These are phyloP conservation scores for Flaveria ramosissima DNA, from an alignment of 129 eudicot genomes.

Conservation along the genomic window DNA sequence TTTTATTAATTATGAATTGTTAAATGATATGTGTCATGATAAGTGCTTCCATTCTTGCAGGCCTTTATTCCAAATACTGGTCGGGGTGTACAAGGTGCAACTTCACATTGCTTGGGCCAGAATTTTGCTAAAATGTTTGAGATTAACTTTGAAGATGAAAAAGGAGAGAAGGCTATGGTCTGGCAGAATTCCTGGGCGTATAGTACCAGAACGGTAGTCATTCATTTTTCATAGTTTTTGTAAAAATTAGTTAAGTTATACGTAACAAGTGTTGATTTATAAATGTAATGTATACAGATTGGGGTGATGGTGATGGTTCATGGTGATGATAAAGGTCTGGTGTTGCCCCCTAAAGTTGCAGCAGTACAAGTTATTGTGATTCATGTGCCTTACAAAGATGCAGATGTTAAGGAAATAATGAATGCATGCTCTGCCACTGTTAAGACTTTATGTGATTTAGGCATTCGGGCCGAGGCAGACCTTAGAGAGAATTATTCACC, in stretches of 20 bases:
- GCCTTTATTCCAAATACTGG: slow-evolving; percentile 93
- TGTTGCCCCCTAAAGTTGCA: slow-evolving; percentile 92
- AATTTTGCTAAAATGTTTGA: slow-evolving; percentile 96
- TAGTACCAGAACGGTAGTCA: slow-evolving; percentile 79
- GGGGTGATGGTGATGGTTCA: slow-evolving; percentile 98
- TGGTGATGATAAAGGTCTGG: slow-evolving; percentile 96
- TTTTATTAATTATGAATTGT: background rate
- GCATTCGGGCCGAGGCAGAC: slow-evolving; percentile 83
- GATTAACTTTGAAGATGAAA: slow-evolving; percentile 80
- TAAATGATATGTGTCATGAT: background rate
- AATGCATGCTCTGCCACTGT: slow-evolving; percentile 75
- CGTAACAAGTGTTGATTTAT: background rate
- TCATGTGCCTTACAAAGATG: slow-evolving; percentile 92
- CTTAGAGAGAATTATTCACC: slow-evolving; percentile 88
- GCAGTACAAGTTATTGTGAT: slow-evolving; percentile 77
- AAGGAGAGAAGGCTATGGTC: slow-evolving; percentile 84
- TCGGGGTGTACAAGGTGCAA: slow-evolving; percentile 96
- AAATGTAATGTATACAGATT: slow-evolving; percentile 46
- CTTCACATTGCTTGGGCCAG: slow-evolving; percentile 95
- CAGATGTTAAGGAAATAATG: slow-evolving; percentile 61
- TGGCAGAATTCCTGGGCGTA: slow-evolving; percentile 99
- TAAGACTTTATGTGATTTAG: slow-evolving; percentile 56
- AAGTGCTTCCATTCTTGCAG: slow-evolving; percentile 37
- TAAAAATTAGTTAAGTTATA: background rate
- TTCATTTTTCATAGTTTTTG: background rate